These are phyloP conservation scores for Metarhizium humberi DNA, from an alignment of 2,329 filamentous ascomycete species.

Conservation along the genomic window DNA sequence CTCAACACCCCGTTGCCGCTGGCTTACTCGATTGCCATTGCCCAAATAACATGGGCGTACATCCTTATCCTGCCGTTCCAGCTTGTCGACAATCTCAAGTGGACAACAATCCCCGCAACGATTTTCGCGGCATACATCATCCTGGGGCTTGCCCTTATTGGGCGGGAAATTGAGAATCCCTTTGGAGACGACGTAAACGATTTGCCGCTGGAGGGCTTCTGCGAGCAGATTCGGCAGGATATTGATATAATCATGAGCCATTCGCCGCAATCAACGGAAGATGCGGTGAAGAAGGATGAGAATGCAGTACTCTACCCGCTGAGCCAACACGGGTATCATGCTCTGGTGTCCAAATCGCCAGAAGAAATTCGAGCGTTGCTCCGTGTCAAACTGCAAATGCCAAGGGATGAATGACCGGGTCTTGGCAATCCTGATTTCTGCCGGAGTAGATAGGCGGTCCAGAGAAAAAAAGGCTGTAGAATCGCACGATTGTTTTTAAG, in stretches of 20 bases:
- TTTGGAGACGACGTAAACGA: conserved; percentile 81
- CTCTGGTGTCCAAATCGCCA: not conserved
- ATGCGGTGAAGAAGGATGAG: not conserved
- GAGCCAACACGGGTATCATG: not conserved
- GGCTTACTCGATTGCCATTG: conserved; percentile 66
- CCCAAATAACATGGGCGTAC: conserved; percentile 71
- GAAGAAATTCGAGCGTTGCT: not conserved
- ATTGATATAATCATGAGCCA: conserved; percentile 61
- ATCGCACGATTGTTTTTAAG: too few relatives aligned
- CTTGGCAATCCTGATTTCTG: not conserved
- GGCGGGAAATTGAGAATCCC: conserved; percentile 75
- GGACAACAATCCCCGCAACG: conserved; percentile 40
- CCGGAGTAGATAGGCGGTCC: too few relatives aligned
- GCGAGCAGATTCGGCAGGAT: conserved; percentile 62
- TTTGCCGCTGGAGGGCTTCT: conserved; percentile 66
- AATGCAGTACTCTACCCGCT: not conserved
- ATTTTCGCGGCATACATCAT: conserved; percentile 48
- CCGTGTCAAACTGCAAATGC: not conserved
- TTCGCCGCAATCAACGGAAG: not conserved
- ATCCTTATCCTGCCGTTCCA: conserved; percentile 66
- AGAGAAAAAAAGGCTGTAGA: too few relatives aligned
- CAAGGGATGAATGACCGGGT: not conserved
- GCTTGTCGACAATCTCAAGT: conserved; percentile 48
- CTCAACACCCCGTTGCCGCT: conserved; percentile 63
- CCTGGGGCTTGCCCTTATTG: conserved; percentile 39